These are phyloP conservation scores for Wickerhamomyces tratensis DNA, from an alignment of 805 yeast species.

Conservation along the genomic window DNA sequence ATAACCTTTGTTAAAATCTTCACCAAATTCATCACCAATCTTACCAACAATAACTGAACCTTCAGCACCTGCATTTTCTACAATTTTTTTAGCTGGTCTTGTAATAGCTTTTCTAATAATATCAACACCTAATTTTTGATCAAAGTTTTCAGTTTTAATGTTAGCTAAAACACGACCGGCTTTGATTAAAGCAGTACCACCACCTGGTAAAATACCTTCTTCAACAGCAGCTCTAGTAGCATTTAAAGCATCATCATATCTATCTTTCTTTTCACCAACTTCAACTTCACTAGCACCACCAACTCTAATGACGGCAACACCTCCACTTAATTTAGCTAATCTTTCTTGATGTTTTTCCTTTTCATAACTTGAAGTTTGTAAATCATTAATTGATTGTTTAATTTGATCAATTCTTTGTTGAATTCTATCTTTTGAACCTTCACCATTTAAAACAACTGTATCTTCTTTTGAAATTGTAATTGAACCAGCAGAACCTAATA, in stretches of 20 bases:
- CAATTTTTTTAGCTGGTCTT: constrained; percentile 91
- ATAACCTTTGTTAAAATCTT: constrained; percentile 81
- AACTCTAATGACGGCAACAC: constrained; percentile 96
- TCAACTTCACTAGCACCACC: constrained; percentile 97
- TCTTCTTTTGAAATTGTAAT: constrained; percentile 92
- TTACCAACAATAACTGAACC: constrained; percentile 93
- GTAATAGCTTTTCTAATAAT: constrained; percentile 88
- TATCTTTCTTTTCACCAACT: constrained; percentile 99
- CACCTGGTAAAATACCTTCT: constrained; percentile 98
- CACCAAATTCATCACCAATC: constrained; percentile 42
- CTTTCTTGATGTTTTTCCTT: constrained; percentile 95
- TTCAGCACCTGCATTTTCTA: constrained; percentile 96
- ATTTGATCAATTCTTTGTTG: constrained; percentile 89
- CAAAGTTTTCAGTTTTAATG: constrained; percentile 76
- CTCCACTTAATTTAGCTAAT: constrained; percentile 92
- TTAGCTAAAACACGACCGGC: constrained; percentile 70
- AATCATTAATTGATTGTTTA: constrained; percentile 66
- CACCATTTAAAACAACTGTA: constrained; percentile 88
- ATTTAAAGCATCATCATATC: constrained; percentile 96
- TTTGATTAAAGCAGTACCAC: constrained; percentile 96
- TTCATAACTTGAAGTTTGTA: constrained; percentile 77
- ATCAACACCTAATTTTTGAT: constrained; percentile 92
- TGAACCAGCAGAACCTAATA: constrained; percentile 87
- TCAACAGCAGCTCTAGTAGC: constrained; percentile 99
- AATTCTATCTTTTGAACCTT: constrained; percentile 75